Conservation (phyloP, 495 filamentous ascomycete species). For the Clavariopsis aquatica region DNA sequence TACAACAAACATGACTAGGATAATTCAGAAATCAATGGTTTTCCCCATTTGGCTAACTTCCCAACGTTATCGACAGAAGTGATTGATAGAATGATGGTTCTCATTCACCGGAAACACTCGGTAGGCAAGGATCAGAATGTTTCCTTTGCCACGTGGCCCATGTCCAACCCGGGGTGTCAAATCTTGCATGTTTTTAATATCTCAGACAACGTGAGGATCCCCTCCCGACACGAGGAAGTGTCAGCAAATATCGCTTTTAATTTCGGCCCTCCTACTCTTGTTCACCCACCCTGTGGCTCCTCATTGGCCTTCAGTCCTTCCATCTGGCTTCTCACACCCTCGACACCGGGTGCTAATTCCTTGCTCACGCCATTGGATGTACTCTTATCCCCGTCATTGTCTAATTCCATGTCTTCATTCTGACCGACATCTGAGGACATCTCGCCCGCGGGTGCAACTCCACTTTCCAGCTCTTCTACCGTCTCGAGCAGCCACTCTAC, state of each 20-base stretch:
- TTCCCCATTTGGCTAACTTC: neutral
- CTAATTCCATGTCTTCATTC: slow-evolving; percentile 11
- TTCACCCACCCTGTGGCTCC: slow-evolving; percentile 24
- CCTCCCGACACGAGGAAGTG: slow-evolving; percentile 4
- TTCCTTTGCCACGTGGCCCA: slow-evolving; percentile 25
- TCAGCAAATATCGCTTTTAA: slow-evolving; percentile 31
- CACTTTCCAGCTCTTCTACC: slow-evolving; percentile 57
- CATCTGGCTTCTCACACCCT: slow-evolving; percentile 24
- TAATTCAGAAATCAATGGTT: neutral
- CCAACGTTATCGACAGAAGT: neutral
- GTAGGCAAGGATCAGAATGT: slow-evolving; percentile 1
- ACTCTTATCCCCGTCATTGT: neutral
- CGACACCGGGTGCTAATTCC: slow-evolving; percentile 2
- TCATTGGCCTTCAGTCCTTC: slow-evolving; percentile 22
- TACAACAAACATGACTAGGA: neutral
- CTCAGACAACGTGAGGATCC: neutral
- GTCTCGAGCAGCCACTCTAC: slow-evolving; percentile 65
- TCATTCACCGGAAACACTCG: neutral
- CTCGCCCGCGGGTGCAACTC: slow-evolving; percentile 41
- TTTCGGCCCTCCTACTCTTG: slow-evolving; percentile 19
- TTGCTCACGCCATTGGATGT: slow-evolving; percentile 3
- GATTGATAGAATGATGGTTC: no score
- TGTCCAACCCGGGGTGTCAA: neutral
- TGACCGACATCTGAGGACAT: slow-evolving; percentile 29
- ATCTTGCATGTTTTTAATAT: slow-evolving; percentile 4